Base-by-base conservation (phyloP, 805 yeast genomes). In the Naumovozyma castellii region DNA sequence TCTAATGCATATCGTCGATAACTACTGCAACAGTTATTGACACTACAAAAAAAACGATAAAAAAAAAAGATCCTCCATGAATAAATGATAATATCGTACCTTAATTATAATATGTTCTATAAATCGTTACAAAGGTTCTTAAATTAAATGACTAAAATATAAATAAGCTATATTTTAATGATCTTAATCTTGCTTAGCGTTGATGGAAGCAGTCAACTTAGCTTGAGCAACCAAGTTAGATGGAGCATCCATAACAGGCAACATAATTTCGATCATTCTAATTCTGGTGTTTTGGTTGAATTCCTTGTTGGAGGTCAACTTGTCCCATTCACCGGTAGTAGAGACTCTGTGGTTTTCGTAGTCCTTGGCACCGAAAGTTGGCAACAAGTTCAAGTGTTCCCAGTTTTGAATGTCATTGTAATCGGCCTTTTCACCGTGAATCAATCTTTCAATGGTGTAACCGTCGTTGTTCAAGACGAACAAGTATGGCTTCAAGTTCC, bases 381-480 rank as follows among this genome's bases (percentile, higher is more conserved):
- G 74, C 52, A 78, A 65, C 41, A 79, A 50, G 42, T 67, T 68
- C 60, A 68, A 66, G 65, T 80, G 80, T 56, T 77, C 71, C 86
- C 86, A 80, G 40, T 71, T 64, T 64, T 79, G 85, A 54, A 80
- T 74, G 49, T 72, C 75, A 61, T 80, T 80, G 66, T 80, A 80
- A 41, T 68, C 62, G 37, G 84, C 84, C 22, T 65, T 65, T 50
- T 67, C 73, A 59, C 85, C 85, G 65, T 80, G 85, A 49, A 80
- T 78, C 65, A 79, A 71, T 65, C 78, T 75, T 65, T 79, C 85
- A 56, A 79, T 79, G 51, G 86, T 79, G 69, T 79, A 80, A 61
- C 86, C 86, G 47, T 72, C 75, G 64, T 80, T 80, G 68, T 79
- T 80, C 57, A 80, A 68, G 27, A 80, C 75, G 57, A 79, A 79